Evolutionary conservation across 129 eudicot species (phyloP), one percentile per base, ranked within the genome.

Genomic region (Dittrichia graveolens): DNA sequence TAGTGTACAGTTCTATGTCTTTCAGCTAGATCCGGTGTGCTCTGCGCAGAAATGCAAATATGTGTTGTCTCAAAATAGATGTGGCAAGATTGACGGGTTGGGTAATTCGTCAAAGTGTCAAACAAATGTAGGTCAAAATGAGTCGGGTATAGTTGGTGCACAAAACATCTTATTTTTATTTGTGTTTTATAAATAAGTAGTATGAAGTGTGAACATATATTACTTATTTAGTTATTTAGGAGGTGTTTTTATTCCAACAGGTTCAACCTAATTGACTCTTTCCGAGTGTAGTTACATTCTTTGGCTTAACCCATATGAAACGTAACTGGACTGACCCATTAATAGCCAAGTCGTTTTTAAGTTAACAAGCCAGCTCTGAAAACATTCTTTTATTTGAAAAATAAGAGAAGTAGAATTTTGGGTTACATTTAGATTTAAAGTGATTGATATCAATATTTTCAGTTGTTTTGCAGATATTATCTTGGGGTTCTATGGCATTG

Each of bases 401-500:
- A 38, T 69, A 46, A 59, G 11, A 13, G 53, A 69, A 54, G 55
- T 3, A 47, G 44, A 2, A 11, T 40, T n/a, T 1, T 34, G 46
- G 13, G 19, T 65, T 60, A 53, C 39, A 44, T 7, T 5, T 40
- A 41, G 40, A 34, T 71, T 55, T 64, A 37, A 71, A 59, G 71
- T 54, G 66, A 65, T 76, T 44, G 72, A 72, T 74, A 69, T 71
- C 76, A 65, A 69, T 61, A 10, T 78, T 43, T 88, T 54, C 88
- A 93, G 99, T 88, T 54, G 57, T 83, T 52, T 56, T 94, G 90
- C 99, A 94, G 99, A 83, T 76, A 18, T 10, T 94, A 54, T 81
- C 99, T 8, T 94, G 99, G 99, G 97, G 96, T 18, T 82, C 93
- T 55, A 71, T 94, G 79, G 92, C 97, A 60, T 77, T 88, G 61